Base-by-base conservation (phyloP, 2,329 filamentous ascomycete species). In the Phialemoniopsis sp. region DNA sequence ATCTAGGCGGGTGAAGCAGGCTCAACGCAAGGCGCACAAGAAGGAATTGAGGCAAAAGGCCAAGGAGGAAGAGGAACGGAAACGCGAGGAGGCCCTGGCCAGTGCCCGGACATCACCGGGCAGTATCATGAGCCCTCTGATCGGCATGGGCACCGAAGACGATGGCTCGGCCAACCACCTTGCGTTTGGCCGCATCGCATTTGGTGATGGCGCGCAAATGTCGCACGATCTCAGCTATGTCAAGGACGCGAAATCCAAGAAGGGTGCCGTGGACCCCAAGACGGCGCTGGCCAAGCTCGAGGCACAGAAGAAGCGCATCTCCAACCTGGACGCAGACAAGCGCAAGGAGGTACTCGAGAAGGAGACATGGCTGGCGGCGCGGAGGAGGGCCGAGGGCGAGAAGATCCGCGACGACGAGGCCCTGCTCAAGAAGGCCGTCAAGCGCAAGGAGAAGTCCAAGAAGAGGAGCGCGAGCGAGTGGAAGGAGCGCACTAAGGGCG, bases 401-500 rank as follows among this genome's bases (percentile, higher is more conserved):
- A 87, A 88, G 58, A 84, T 96, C 28, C 82, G 81, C 44, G 89
- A 97, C 56, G 89, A 95, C 59, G 88, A 89, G 46, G 80, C 78
- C 34, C 67, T 95, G 41, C 74, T 98, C 19, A 96, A 95, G 73
- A 96, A 95, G 73, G 87, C 90, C 1, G 72, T 97, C 49, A 96
- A 96, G 76, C 82, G 91, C 50, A 94, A 95, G 69, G 89, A 96
- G 55, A 80, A 83, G 50, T 71, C 78, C 38, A 97, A 96, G 79
- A 85, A 83, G 65, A 95, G 93, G 79, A 94, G 87, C 58, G 88
- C 89, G 60, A 84, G 85, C 57, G 89, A 93, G 56, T 97, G 93
- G 87, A 76, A 68, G 34, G 85, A 89, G 41, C 75, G 87, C 36
- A 67, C 79, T 30, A 79, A 85, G 19, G 83, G 82, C 21, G 81